Percentiles rank a stretch among this genome's conserved stretches.
Conservation (phyloP, 2,329 filamentous ascomycete genomes). For the Ascochyta lentis region DNA sequence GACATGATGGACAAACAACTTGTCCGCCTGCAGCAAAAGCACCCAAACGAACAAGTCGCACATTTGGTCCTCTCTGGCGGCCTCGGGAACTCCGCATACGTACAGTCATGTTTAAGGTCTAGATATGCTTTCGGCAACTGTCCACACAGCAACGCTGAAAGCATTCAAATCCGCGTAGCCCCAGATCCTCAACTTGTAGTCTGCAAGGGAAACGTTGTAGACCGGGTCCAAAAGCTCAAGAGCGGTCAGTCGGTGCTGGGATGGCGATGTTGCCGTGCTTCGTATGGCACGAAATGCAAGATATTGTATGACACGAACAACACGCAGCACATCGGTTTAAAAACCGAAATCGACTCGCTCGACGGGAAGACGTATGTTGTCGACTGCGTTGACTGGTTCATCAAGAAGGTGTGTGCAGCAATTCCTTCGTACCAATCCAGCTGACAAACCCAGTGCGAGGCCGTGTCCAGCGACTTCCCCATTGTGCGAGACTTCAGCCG, state of each 20-base stretch:
- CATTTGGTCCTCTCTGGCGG: slow-evolving; percentile 54
- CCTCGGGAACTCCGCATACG: slow-evolving; percentile 52
- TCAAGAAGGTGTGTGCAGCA: slow-evolving; percentile 25
- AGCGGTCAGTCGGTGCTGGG: slow-evolving; percentile 50
- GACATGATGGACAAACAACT: slow-evolving; percentile 47
- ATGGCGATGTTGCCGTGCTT: slow-evolving; percentile 48
- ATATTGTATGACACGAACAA: slow-evolving; percentile 45
- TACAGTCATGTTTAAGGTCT: slow-evolving; percentile 41
- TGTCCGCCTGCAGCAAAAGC: slow-evolving; percentile 34
- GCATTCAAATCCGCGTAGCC: slow-evolving; percentile 33
- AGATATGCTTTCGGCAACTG: slow-evolving; percentile 5
- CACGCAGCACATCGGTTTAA: slow-evolving; percentile 36
- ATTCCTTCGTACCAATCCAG: too few relatives aligned
- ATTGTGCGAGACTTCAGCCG: slow-evolving; percentile 26
- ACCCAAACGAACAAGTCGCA: slow-evolving; percentile 37
- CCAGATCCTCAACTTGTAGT: slow-evolving; percentile 63
- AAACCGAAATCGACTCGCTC: slow-evolving; percentile 36
- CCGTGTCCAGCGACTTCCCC: slow-evolving; percentile 25
- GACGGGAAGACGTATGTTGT: slow-evolving; percentile 47
- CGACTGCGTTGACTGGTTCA: slow-evolving; percentile 49
- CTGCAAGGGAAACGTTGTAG: slow-evolving; percentile 60
- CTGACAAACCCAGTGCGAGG: slow-evolving; percentile 7
- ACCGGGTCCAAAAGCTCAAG: slow-evolving; percentile 56
- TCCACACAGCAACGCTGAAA: too few relatives aligned
- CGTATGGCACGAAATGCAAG: slow-evolving; percentile 49